A percentile compares a stretch with the other conserved stretches of the same genome.
These are phyloP conservation scores for Fusarium verticillioides DNA, from an alignment of 2,329 filamentous ascomycete species.

Conservation along the genomic window DNA sequence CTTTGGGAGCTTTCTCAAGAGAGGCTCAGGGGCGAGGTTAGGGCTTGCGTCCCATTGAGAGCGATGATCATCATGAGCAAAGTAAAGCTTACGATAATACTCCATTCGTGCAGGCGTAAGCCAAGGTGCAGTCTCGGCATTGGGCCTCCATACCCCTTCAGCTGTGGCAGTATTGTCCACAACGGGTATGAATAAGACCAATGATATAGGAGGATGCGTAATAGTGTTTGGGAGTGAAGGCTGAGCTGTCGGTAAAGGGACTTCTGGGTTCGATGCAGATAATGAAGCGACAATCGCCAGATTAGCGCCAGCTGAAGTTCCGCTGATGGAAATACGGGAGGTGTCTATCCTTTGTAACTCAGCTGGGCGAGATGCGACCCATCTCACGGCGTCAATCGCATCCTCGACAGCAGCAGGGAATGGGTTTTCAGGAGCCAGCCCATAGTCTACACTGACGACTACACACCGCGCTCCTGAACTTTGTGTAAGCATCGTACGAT, in stretches of 20 bases:
- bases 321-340: constrained; percentile 45
- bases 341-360: constrained; percentile 42
- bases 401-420: constrained; percentile 52
- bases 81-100: constrained; percentile 52
- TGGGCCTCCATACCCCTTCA: constrained; percentile 39
- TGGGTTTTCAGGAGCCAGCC: constrained; percentile 50
- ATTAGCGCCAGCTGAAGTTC: constrained; percentile 47
- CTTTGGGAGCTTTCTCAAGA: constrained; percentile 44
- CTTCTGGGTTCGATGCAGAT: constrained; percentile 26
- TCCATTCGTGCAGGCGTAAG: constrained; percentile 48
- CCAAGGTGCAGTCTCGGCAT: constrained; percentile 47
- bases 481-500: constrained; percentile 3
- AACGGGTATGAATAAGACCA: constrained; percentile 48
- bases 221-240: constrained; percentile 23
- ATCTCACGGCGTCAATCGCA: constrained; percentile 47
- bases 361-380: constrained; percentile 38
- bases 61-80: constrained; percentile 41
- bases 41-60: constrained; percentile 49
- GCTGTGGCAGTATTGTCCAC: constrained; percentile 50
- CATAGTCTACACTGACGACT: constrained; percentile 50
- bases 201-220: constrained; percentile 10
- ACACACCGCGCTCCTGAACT: constrained; percentile 38
- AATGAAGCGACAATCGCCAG: constrained; percentile 40
- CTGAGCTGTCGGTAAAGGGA: constrained; percentile 28
- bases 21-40: constrained; percentile 40